Evolutionary conservation across 106 monocot species (phyloP).

Genomic region (Agapanthus africanus): DNA sequence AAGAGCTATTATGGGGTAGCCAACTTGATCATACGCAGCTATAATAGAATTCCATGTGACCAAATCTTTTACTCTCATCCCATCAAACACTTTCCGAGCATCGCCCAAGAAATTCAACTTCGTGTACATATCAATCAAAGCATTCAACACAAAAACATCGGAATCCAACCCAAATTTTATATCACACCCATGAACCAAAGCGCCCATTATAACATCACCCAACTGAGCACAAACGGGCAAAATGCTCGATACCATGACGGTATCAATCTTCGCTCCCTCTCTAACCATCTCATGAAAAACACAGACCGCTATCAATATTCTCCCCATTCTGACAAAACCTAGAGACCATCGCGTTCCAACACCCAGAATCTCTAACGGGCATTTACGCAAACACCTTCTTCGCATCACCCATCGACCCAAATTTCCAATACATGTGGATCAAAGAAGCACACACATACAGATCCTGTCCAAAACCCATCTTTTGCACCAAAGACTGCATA

Average conservation of each 20-base stretch:
- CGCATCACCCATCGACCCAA: slow-evolving; percentile 33
- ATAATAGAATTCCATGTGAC: slow-evolving; percentile 73
- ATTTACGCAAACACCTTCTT: slow-evolving; percentile 50
- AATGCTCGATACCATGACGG: slow-evolving; percentile 47
- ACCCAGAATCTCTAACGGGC: slow-evolving; percentile 38
- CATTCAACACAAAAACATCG: slow-evolving; percentile 59
- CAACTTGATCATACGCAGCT: slow-evolving; percentile 53
- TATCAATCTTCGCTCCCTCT: slow-evolving; percentile 29
- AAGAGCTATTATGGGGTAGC: slow-evolving; percentile 27
- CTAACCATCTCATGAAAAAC: slow-evolving; percentile 45
- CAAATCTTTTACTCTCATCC: slow-evolving; percentile 28
- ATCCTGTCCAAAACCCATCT: slow-evolving; percentile 26
- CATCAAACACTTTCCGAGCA: slow-evolving; percentile 39
- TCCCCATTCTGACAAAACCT: slow-evolving; percentile 53
- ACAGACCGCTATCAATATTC: slow-evolving; percentile 14
- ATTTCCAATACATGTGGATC: slow-evolving; percentile 25
- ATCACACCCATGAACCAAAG: slow-evolving; percentile 31
- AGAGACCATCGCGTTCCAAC: slow-evolving; percentile 69
- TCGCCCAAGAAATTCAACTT: slow-evolving; percentile 29
- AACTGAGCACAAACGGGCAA: slow-evolving; percentile 48
- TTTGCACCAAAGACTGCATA: slow-evolving; percentile 42
- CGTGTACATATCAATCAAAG: slow-evolving; percentile 63
- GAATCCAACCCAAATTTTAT: slow-evolving; percentile 44
- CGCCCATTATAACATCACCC: slow-evolving; percentile 25
- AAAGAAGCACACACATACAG: slow-evolving; percentile 16